These are phyloP conservation scores for Xylariaceae sp. DNA, from an alignment of 2,329 filamentous ascomycete species.

Conservation along the genomic window DNA sequence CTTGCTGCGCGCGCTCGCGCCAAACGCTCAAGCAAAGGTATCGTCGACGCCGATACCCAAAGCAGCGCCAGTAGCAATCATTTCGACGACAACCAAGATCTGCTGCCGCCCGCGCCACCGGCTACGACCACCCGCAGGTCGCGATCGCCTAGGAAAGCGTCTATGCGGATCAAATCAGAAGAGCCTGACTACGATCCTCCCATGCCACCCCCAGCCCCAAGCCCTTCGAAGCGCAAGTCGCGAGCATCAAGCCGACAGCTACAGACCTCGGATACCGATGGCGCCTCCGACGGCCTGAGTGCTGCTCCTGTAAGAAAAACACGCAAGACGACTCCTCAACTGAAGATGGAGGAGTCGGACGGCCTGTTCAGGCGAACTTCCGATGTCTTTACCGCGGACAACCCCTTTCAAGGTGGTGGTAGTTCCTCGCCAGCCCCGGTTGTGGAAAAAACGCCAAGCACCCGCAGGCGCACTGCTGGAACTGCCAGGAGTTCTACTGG, in stretches of 20 bases:
- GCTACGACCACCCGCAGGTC: slow-evolving; percentile 47
- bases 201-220: slow-evolving; percentile 34
- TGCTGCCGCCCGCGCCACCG: slow-evolving; percentile 46
- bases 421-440: slow-evolving; percentile 59
- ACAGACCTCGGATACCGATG: slow-evolving; percentile 47
- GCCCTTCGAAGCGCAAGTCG: slow-evolving; percentile 50
- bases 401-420: slow-evolving; percentile 88
- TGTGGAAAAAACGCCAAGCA: slow-evolving; percentile 42
- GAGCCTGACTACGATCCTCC: slow-evolving; percentile 38
- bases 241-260: slow-evolving; percentile 52
- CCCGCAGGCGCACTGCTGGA: slow-evolving; percentile 45
- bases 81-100: slow-evolving; percentile 56
- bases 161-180: slow-evolving; percentile 48
- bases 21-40: slow-evolving; percentile 83
- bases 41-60: slow-evolving; percentile 65
- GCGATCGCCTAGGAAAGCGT: slow-evolving; percentile 51
- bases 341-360: slow-evolving; percentile 52
- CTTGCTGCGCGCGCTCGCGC: slow-evolving; percentile 71
- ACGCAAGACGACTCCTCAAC: slow-evolving; percentile 43
- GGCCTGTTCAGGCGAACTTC: slow-evolving; percentile 35
- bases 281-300: slow-evolving; percentile 38
- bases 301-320: slow-evolving; percentile 19
- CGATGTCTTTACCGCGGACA: slow-evolving; percentile 77
- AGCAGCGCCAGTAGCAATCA: slow-evolving; percentile 49
- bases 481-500: slow-evolving; percentile 38